Evolutionary conservation across 2,329 filamentous ascomycete species (phyloP).

Genomic region (Pseudocercospora cruenta): DNA sequence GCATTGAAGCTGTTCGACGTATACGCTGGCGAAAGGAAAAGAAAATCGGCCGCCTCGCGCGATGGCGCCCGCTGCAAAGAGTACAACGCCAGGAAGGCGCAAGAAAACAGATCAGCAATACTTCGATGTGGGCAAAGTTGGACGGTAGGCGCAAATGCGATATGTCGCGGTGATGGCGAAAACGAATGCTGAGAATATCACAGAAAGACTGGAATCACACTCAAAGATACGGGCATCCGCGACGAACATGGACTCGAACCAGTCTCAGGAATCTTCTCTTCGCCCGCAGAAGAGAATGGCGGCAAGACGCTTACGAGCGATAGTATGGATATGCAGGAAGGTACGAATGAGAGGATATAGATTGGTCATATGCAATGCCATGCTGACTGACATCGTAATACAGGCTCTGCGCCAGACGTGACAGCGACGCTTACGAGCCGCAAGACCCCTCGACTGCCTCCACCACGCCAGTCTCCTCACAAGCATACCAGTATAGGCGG

Average conservation of each 20-base stretch:
- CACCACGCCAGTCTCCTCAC: conserved; percentile 61
- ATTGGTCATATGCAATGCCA: not conserved
- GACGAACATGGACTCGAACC: conserved; percentile 93
- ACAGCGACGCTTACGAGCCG: conserved; percentile 46
- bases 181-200: conserved; percentile 22
- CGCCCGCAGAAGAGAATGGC: conserved; percentile 57
- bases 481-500: conserved; percentile 61
- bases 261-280: conserved; percentile 85
- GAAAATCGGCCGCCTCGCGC: conserved; percentile 34
- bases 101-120: conserved; percentile 39
- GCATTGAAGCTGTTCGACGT: conserved; percentile 8
- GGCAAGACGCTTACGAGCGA: conserved; percentile 32
- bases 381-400: conserved; percentile 24
- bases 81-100: conserved; percentile 34
- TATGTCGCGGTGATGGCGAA: not conserved
- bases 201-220: conserved; percentile 86
- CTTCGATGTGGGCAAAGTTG: conserved; percentile 42
- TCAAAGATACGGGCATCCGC: conserved; percentile 76
- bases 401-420: conserved; percentile 57
- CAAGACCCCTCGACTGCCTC: conserved; percentile 52
- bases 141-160: conserved; percentile 32
- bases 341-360: conserved; percentile 47
- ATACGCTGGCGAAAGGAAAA: conserved; percentile 35
- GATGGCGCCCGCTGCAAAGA: conserved; percentile 33
- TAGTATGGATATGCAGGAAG: conserved; percentile 63